A percentile compares a stretch with the other conserved stretches of the same genome.
Evolutionary conservation across 2,329 filamentous ascomycete genomes (phyloP).

Genomic region (Xylariaceae sp.): DNA sequence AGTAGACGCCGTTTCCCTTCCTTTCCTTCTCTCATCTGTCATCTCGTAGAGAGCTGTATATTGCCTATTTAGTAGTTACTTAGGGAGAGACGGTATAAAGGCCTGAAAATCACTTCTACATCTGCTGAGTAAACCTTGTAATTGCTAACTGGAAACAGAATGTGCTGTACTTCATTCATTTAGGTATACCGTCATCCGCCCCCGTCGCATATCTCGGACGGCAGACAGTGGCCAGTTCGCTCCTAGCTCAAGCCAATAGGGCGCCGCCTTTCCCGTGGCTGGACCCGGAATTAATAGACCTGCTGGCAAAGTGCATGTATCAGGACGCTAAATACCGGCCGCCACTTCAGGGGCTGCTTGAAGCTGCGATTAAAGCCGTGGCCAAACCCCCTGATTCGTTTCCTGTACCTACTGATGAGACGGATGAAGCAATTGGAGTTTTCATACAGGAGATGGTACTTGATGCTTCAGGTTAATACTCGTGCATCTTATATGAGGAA

Average conservation of each 20-base stretch:
- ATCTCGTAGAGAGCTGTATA: no score
- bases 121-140: no score
- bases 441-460: neutral
- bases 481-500: no score
- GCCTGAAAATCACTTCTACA: no score
- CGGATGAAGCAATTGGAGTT: neutral
- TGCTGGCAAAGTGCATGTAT: constrained; percentile 4
- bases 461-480: no score
- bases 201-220: neutral
- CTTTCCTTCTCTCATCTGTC: no score
- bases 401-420: neutral
- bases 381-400: neutral
- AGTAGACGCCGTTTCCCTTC: no score
- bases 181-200: no score
- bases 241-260: neutral
- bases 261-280: neutral
- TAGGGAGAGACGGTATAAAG: no score
- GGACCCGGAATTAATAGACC: constrained; percentile 1
- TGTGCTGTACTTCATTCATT: no score
- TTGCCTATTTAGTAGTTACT: no score
- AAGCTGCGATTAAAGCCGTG: neutral
- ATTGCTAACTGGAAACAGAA: no score
- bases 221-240: neutral
- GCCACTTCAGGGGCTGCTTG: neutral
- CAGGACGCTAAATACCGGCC: neutral